Evolutionary conservation across 1,139 yeast species (phyloP), one percentile per base, ranked within the genome.

Genomic region (Hyphopichia khmerensis): DNA sequence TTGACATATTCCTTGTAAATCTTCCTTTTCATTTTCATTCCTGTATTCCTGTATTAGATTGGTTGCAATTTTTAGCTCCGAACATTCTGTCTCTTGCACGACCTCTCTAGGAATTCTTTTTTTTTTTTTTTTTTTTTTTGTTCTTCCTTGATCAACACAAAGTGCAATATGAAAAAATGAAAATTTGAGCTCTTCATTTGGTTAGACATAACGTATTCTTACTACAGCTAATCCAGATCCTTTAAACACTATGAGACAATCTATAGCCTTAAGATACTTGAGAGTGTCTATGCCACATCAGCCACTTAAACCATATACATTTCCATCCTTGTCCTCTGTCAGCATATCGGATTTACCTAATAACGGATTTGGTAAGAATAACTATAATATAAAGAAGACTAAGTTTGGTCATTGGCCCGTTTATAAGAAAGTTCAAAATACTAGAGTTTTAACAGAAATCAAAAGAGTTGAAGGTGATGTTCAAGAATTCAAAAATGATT

Each of bases 401-500:
- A 65, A 73, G 21, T 73, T 68, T 42, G 85, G 87, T 5, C 82
- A 83, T 56, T 70, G 87, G 64, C 93, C 93, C 24, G 83, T 86
- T 1, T 86, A 85, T 60, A 69, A 75, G 46, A 84, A 82, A 47
- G 59, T 72, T 44, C 77, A 70, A 64, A 75, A 79, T 43, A 77
- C 82, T 24, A 77, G 76, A 43, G 60, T 65, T 29, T 69, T 71
- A 44, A 85, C 93, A 1, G 88, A 84, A 55, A 71, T 86, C 36
- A 81, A 82, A 58, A 77, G 79, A 49, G 69, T 86, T 32, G 66
- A 73, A 47, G 95, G 95, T 3, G 83, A 84, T 56, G 62, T 81
- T 14, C 57, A 67, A 11, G 78, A 75, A 47, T 67, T 86, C 45
- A 82, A 82, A 60, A 62, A 71, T 30, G 91, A 86, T 56, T 65